Evolutionary conservation across 2,329 filamentous ascomycete genomes (phyloP).

Genomic region (Fusarium sambucinum): DNA sequence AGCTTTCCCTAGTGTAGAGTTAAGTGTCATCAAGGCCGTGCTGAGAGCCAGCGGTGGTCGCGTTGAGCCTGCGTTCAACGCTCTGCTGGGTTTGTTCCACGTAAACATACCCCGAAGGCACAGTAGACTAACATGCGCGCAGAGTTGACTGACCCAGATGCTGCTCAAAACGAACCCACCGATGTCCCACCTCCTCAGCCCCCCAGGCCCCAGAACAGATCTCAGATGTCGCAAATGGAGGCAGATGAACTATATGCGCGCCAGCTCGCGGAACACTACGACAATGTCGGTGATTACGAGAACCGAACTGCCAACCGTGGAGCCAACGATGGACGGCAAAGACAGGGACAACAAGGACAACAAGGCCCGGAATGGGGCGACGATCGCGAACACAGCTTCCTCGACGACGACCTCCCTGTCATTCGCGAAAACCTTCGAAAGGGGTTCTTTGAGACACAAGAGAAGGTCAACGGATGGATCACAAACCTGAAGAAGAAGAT

Average conservation of each 20-base stretch:
- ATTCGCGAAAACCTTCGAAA: conserved; percentile 94
- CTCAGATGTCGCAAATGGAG: conserved; percentile 83
- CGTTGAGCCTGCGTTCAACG: conserved; percentile 95
- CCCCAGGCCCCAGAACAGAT: conserved; percentile 75
- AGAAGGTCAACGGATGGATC: conserved; percentile 93
- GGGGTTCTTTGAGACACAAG: conserved; percentile 94
- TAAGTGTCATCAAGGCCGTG: conserved; percentile 85
- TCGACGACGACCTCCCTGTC: conserved; percentile 94
- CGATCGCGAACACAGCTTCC: conserved; percentile 86
- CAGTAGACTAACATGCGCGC: conserved; percentile 25
- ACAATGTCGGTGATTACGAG: conserved; percentile 71
- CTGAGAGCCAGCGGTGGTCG: conserved; percentile 86
- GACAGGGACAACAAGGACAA: conserved; percentile 59
- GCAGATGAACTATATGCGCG: conserved; percentile 92
- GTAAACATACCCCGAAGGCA: neutral
- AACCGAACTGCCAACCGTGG: conserved; percentile 64
- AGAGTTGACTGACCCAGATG: conserved; percentile 86
- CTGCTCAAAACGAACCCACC: conserved; percentile 65
- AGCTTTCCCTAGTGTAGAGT: conserved; percentile 89
- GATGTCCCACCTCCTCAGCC: conserved; percentile 78
- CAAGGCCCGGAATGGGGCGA: conserved; percentile 56
- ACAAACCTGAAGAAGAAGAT: conserved; percentile 91
- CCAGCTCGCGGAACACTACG: conserved; percentile 92
- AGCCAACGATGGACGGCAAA: conserved; percentile 48
- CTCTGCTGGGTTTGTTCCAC: conserved; percentile 75